phyloP scores from a whole-genome alignment of 768 basidiomycete genomes.

The Cyclocybe cylindracea region DNA sequence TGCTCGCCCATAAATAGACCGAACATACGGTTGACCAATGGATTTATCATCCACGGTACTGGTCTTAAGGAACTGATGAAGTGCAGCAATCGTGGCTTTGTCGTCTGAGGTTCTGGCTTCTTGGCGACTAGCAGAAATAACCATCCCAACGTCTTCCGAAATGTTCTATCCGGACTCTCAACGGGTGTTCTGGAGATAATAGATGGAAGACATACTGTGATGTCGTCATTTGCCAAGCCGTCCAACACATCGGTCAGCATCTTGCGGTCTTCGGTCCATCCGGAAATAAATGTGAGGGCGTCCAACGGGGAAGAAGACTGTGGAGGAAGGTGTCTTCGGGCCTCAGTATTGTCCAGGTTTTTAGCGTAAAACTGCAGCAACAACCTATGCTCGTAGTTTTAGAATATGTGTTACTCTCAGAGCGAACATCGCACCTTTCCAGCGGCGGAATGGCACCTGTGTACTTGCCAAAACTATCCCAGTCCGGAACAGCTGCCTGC shows the following conservation, averaged over 20 bases:
- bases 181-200: too few species aligned
- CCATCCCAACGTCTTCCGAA: too few species aligned
- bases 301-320: neutral
- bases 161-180: too few species aligned
- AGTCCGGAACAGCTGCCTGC: conserved; percentile 6
- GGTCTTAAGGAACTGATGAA: too few species aligned
- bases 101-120: too few species aligned
- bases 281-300: neutral
- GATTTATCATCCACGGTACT: too few species aligned
- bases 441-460: conserved; percentile 20
- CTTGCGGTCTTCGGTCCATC: neutral
- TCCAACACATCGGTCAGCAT: neutral
- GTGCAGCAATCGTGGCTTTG: too few species aligned
- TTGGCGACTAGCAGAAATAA: too few species aligned
- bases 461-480: conserved; percentile 15
- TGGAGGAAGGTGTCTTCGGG: neutral
- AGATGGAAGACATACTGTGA: neutral
- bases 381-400: neutral
- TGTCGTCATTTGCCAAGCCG: neutral
- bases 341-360: too few species aligned
- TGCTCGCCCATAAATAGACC: too few species aligned
- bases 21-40: too few species aligned
- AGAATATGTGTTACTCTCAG: neutral
- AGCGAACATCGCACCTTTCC: conserved; percentile 11
- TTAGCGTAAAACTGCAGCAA: conserved; percentile 3